Evolutionary conservation across 805 yeast genomes (phyloP).

Genomic region (Metschnikowia chrysomelidarum): DNA sequence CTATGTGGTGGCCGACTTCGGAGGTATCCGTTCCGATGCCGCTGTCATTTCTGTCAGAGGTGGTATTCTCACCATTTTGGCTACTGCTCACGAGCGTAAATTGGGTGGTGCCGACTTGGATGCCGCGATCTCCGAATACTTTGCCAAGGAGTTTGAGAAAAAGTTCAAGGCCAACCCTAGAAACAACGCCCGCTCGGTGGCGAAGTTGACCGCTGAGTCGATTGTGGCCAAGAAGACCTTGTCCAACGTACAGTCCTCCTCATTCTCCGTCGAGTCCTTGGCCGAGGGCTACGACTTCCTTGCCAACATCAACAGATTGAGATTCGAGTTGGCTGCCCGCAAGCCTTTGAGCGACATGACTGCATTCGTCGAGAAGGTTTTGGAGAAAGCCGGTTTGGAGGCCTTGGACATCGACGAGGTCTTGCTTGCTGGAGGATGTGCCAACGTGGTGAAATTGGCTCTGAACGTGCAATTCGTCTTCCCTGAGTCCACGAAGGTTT

Average conservation of each 20-base stretch:
- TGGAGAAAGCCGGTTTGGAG: conserved; percentile 81
- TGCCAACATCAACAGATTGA: conserved; percentile 87
- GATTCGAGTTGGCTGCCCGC: conserved; percentile 87
- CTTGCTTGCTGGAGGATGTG: conserved; percentile 87
- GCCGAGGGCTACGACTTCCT: conserved; percentile 95
- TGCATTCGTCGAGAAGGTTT: conserved; percentile 68
- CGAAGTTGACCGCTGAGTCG: conserved; percentile 83
- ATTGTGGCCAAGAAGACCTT: conserved; percentile 86
- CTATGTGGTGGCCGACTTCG: conserved; percentile 92
- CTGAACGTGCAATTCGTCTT: conserved; percentile 67
- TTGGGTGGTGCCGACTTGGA: conserved; percentile 91
- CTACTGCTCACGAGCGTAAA: conserved; percentile 76
- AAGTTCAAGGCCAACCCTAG: conserved; percentile 80
- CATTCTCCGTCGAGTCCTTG: conserved; percentile 90
- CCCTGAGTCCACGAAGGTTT: conserved; percentile 74
- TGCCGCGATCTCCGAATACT: conserved; percentile 71
- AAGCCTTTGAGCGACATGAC: conserved; percentile 73
- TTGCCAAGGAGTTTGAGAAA: conserved; percentile 93
- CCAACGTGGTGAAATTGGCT: conserved; percentile 90
- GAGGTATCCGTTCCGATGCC: conserved; percentile 94
- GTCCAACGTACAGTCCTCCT: conserved; percentile 82
- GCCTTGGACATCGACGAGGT: conserved; percentile 87
- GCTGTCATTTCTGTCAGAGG: conserved; percentile 93
- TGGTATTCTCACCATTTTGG: conserved; percentile 84
- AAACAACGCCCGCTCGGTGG: conserved; percentile 75